These are phyloP conservation scores for Neurospora africana DNA, from an alignment of 495 filamentous ascomycete genomes.

Conservation along the genomic window DNA sequence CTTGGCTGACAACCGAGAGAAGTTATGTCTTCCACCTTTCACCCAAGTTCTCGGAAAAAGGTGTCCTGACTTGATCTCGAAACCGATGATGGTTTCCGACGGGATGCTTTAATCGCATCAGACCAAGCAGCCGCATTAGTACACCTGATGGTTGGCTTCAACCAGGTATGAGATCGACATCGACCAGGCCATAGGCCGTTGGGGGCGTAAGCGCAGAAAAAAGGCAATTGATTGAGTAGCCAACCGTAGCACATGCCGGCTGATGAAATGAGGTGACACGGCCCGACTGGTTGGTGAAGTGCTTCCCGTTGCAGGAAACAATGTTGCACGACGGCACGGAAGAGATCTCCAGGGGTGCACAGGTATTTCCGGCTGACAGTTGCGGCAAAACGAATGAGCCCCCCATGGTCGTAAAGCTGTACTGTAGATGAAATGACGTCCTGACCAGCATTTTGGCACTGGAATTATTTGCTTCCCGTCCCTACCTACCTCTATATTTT, in stretches of 20 bases:
- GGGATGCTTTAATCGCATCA: not conserved
- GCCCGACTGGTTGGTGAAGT: not conserved
- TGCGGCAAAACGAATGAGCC: not conserved
- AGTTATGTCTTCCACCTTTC: not conserved
- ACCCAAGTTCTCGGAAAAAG: not conserved
- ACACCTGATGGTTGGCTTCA: not conserved
- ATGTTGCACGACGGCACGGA: not conserved
- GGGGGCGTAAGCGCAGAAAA: not conserved
- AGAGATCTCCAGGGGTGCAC: not conserved
- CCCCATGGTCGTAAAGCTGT: not conserved
- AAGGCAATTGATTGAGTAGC: not conserved
- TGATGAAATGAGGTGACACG: not conserved
- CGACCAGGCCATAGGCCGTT: not conserved
- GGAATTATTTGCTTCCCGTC: not conserved
- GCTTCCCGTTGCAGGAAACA: not conserved
- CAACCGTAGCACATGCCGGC: not conserved
- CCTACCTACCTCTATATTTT: too few relatives aligned
- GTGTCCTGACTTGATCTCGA: not conserved
- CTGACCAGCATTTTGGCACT: not conserved
- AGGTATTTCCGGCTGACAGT: not conserved
- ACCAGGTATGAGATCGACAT: not conserved
- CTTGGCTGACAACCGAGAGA: not conserved
- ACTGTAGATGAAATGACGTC: not conserved
- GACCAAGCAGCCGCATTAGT: not conserved
- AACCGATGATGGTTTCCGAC: not conserved